A percentile compares a stretch with the other conserved stretches of the same genome.
These are phyloP conservation scores for Apiospora rasikravindrae DNA, from an alignment of 2,329 filamentous ascomycete genomes.

Conservation along the genomic window DNA sequence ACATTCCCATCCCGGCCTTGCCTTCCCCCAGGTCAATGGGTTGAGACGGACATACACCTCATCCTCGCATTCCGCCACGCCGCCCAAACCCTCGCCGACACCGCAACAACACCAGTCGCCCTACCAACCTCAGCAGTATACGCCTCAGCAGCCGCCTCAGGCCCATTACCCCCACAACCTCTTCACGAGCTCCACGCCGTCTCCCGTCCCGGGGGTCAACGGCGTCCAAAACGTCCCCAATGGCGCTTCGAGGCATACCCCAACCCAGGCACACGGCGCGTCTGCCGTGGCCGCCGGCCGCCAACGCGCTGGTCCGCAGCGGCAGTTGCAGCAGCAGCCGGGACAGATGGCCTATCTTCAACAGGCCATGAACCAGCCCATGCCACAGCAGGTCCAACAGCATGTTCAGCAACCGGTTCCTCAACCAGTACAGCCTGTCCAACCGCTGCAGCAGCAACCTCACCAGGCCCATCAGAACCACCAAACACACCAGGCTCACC, in stretches of 20 bases:
- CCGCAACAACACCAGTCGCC: constrained; percentile 50
- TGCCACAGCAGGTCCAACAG: constrained; percentile 38
- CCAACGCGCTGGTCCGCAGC: constrained; percentile 40
- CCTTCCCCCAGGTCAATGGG: constrained; percentile 53
- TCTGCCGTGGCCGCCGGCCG: constrained; percentile 35
- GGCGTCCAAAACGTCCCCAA: constrained; percentile 57
- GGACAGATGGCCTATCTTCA: constrained; percentile 39
- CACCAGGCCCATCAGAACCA: constrained; percentile 20
- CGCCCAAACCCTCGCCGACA: constrained; percentile 61
- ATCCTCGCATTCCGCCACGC: constrained; percentile 54
- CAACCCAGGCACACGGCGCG: constrained; percentile 50
- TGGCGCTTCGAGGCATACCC: constrained; percentile 51
- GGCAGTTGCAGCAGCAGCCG: constrained; percentile 41
- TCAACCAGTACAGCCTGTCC: constrained; percentile 35
- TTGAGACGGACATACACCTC: constrained; percentile 53
- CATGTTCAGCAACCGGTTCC: constrained; percentile 39
- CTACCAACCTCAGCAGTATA: constrained; percentile 60
- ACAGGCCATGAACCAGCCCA: constrained; percentile 39
- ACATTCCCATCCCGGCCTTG: constrained; percentile 57
- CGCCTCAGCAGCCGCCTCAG: constrained; percentile 56
- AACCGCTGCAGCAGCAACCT: constrained; percentile 30
- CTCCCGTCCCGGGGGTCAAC: constrained; percentile 52
- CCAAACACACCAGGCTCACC: constrained; percentile 11
- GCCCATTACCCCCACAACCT: constrained; percentile 58
- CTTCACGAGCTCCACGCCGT: constrained; percentile 54